These are phyloP conservation scores for Talaromyces albobiverticillius DNA, from an alignment of 2,329 filamentous ascomycete species.

Conservation along the genomic window DNA sequence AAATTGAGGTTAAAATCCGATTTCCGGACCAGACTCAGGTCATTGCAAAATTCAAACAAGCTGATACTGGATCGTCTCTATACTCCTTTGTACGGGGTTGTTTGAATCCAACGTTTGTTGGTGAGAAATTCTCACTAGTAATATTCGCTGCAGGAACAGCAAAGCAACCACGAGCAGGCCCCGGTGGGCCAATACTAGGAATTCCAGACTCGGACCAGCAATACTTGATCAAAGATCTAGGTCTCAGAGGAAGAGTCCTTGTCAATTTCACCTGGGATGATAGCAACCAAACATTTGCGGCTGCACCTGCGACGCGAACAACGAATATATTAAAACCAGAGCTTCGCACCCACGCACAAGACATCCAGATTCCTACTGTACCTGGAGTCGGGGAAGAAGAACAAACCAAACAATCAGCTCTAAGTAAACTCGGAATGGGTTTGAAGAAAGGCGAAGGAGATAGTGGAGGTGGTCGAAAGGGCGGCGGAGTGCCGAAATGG, in stretches of 20 bases:
- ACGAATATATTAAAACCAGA: conserved; percentile 60
- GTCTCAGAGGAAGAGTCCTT: conserved; percentile 67
- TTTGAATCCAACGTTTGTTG: conserved; percentile 56
- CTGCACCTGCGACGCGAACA: too few relatives aligned
- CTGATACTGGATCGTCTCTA: conserved; percentile 67
- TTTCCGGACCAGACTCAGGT: conserved; percentile 84
- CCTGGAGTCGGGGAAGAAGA: conserved; percentile 42
- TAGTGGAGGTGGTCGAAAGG: conserved; percentile 30
- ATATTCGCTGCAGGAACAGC: conserved; percentile 45
- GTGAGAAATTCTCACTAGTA: conserved; percentile 69
- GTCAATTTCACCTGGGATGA: conserved; percentile 75
- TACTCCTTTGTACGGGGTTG: conserved; percentile 72
- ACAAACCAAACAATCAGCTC: conserved; percentile 19
- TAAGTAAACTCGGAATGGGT: conserved; percentile 15
- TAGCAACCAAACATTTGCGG: conserved; percentile 45
- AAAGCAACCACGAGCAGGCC: conserved; percentile 15
- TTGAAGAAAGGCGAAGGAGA: conserved; percentile 33
- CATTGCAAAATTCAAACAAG: conserved; percentile 65
- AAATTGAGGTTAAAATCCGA: conserved; percentile 73
- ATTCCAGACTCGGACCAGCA: conserved; percentile 45
- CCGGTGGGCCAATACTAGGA: conserved; percentile 17
- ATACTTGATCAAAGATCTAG: conserved; percentile 68
- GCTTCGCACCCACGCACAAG: conserved; percentile 61
- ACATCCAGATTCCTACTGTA: conserved; percentile 63
- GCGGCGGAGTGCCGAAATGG: conserved; percentile 62